Evolutionary conservation across 2,329 filamentous ascomycete species (phyloP), one percentile per base, ranked within the genome.

Genomic region (Penicillium nordicum): DNA sequence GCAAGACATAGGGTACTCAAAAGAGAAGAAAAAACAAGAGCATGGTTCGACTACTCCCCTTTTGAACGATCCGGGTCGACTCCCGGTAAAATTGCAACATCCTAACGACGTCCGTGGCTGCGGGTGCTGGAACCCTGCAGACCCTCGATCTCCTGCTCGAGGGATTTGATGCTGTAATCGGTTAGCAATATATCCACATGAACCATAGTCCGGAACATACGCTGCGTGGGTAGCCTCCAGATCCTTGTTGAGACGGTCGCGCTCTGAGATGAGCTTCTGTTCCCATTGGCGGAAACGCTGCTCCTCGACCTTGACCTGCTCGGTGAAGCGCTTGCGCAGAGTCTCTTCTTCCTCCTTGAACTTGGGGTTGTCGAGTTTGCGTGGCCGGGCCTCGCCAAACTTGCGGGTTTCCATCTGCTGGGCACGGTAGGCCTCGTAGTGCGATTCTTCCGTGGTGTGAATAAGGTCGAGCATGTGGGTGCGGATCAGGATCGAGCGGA

Each of bases 311-410:
- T 99, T 99, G 82, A 99, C 94, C 79, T 99, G 94, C 82, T 99
- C 94, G 68, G 94, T 99, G 81, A 99, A 99, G 69, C 95, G 87
- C 87, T 99, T 99, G 80, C 94, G 88, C 65, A 99, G 87, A 61
- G 90, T 90, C 84, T 99, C 94, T 76, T 99, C 94, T 79, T 99
- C 94, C 78, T 99, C 94, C 86, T 99, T 99, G 86, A 97, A 99
- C 84, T 99, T 99, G 80, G 94, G 94, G 84, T 99, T 99, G 82
- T 99, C 94, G 69, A 99, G 84, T 86, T 99, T 99, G 79, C 93
- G 85, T 68, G 94, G 94, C 66, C 93, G 88, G 58, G 92, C 93
- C 82, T 99, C 95, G 78, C 94, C 94, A 69, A 99, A 97, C 81
- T 99, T 99, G 80, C 94, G 87, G 49, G 94, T 99, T 84, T 99